Conservation (phyloP, 2,329 filamentous ascomycete species). For the Monilinia laxa region DNA sequence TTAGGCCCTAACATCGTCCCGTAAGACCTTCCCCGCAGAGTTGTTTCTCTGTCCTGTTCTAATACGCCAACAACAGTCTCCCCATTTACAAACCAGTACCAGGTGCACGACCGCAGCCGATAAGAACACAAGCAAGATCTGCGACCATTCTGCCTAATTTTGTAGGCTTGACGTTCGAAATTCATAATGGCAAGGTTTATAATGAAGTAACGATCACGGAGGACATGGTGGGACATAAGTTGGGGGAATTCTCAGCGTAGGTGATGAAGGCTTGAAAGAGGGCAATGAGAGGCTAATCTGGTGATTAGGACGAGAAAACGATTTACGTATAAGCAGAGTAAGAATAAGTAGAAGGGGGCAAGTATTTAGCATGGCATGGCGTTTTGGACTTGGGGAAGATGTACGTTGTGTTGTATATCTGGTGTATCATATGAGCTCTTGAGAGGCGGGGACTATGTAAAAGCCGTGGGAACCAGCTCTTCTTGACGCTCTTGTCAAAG, state of each 20-base stretch:
- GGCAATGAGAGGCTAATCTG: conserved; percentile 10
- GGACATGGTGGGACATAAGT: conserved; percentile 75
- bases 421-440: conserved; percentile 2
- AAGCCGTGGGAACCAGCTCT: not conserved
- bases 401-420: conserved; percentile 12
- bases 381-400: conserved; percentile 21
- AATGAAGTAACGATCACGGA: conserved; percentile 68
- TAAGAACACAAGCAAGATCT: conserved; percentile 67
- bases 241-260: conserved; percentile 71
- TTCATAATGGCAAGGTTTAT: conserved; percentile 73
- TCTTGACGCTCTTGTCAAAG: not conserved
- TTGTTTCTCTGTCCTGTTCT: conserved; percentile 32
- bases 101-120: conserved; percentile 58
- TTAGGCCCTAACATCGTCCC: conserved; percentile 69
- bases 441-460: not conserved
- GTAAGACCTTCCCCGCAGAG: conserved; percentile 48
- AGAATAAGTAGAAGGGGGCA: conserved; percentile 53
- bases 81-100: conserved; percentile 50
- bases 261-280: conserved; percentile 35
- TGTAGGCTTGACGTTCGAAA: conserved; percentile 67
- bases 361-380: conserved; percentile 19
- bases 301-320: conserved; percentile 60
- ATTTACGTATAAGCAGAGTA: conserved; percentile 68
- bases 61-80: conserved; percentile 47
- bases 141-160: conserved; percentile 74